phyloP scores from a whole-genome alignment of 2,329 filamentous ascomycete genomes.

The Lanzia echinophila region DNA sequence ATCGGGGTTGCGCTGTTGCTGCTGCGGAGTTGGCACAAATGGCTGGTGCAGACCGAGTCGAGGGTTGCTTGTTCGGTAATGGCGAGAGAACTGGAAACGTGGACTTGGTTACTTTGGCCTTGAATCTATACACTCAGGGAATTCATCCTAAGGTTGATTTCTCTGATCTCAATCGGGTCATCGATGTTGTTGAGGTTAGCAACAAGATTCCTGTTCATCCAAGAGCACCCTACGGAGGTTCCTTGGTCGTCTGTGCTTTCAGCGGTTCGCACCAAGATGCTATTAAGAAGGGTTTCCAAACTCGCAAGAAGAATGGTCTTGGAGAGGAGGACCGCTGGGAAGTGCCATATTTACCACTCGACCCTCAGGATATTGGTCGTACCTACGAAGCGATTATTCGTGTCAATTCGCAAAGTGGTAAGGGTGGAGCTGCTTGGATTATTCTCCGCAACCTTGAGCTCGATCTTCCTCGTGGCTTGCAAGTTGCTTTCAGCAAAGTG shows the following conservation, averaged over 20 bases:
- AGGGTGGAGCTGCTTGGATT: conserved; percentile 92
- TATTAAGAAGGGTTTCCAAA: conserved; percentile 85
- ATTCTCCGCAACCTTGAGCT: conserved; percentile 84
- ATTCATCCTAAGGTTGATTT: conserved; percentile 83
- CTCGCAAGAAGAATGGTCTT: conserved; percentile 53
- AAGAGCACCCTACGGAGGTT: conserved; percentile 83
- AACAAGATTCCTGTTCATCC: conserved; percentile 94
- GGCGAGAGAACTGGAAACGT: conserved; percentile 95
- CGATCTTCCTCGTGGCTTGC: conserved; percentile 85
- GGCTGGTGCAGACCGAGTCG: conserved; percentile 90
- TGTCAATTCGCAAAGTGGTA: conserved; percentile 94
- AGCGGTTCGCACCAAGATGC: conserved; percentile 91
- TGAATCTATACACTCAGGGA: conserved; percentile 95
- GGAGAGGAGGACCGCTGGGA: conserved; percentile 52
- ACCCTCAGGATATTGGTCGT: conserved; percentile 86
- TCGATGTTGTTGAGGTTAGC: conserved; percentile 82
- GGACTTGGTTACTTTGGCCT: conserved; percentile 82
- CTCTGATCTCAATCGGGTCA: conserved; percentile 78
- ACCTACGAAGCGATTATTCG: conserved; percentile 98
- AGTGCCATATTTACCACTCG: conserved; percentile 86
- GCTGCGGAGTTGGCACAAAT: conserved; percentile 91
- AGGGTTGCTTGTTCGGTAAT: conserved; percentile 90
- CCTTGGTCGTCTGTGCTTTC: conserved; percentile 88
- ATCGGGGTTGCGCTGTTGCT: conserved; percentile 82
- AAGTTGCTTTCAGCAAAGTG: conserved; percentile 75